Conservation (phyloP, 163 green algal species). For the Scenedesmus sp. region DNA sequence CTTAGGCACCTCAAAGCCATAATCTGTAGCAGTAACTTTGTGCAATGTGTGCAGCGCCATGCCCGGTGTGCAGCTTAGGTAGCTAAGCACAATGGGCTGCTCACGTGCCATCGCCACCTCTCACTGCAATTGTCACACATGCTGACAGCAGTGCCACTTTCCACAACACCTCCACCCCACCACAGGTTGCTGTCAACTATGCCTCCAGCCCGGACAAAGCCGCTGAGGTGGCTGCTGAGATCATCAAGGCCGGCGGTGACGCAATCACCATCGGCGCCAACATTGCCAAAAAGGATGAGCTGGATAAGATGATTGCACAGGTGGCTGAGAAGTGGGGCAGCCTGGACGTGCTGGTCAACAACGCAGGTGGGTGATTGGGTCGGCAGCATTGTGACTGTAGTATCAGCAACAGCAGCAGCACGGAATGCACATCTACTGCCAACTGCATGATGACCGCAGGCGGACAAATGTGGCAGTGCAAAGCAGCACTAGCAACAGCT, state of each 20-base stretch:
- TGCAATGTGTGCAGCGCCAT: too few relatives aligned
- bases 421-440: neutral
- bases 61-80: too few relatives aligned
- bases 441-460: neutral
- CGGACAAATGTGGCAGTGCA: neutral
- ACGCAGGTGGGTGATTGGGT: conserved; percentile 8
- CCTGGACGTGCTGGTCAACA: conserved; percentile 90
- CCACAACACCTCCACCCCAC: neutral
- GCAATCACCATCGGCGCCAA: conserved; percentile 88
- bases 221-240: conserved; percentile 85
- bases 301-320: conserved; percentile 74
- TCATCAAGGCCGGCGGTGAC: conserved; percentile 77
- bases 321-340: conserved; percentile 81
- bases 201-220: conserved; percentile 81
- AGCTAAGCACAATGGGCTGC: neutral
- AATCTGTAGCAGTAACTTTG: too few relatives aligned
- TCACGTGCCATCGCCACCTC: neutral
- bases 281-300: conserved; percentile 80
- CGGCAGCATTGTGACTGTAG: neutral
- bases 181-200: conserved; percentile 80
- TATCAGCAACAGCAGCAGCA: neutral
- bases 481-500: too few relatives aligned
- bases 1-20: too few relatives aligned
- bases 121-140: neutral
- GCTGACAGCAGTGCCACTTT: too few relatives aligned